A percentile compares a stretch with the other conserved stretches of the same genome.
phyloP scores from a whole-genome alignment of 1,139 yeast species.

The Yamadazyma triangularis region DNA sequence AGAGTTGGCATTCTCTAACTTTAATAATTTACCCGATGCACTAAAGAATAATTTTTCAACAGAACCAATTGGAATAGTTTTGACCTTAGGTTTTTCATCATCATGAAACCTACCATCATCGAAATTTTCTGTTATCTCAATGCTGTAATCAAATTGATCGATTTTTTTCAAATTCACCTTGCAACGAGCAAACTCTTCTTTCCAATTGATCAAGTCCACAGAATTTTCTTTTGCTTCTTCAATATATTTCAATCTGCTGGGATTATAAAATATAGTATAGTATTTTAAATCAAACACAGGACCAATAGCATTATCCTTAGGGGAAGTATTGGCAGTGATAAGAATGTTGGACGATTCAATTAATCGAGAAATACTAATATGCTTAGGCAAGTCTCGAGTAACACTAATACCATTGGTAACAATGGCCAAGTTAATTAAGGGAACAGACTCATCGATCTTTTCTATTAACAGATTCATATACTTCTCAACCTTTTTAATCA shows the following conservation, averaged over 20 bases:
- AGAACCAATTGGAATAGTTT: slow-evolving; percentile 34
- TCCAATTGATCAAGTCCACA: slow-evolving; percentile 57
- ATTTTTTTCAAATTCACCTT: slow-evolving; percentile 30
- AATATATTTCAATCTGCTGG: slow-evolving; percentile 39
- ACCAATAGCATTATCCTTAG: slow-evolving; percentile 36
- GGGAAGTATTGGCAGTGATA: slow-evolving; percentile 4
- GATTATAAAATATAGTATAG: slow-evolving; percentile 64
- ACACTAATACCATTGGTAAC: slow-evolving; percentile 69
- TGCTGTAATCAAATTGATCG: slow-evolving; percentile 32
- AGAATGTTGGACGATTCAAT: slow-evolving; percentile 58
- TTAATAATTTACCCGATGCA: slow-evolving; percentile 65
- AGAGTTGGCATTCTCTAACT: slow-evolving; percentile 57
- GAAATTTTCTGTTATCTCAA: slow-evolving; percentile 55
- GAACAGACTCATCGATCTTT: slow-evolving; percentile 66
- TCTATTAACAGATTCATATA: slow-evolving; percentile 45
- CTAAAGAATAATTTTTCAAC: slow-evolving; percentile 62
- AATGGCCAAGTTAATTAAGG: slow-evolving; percentile 62
- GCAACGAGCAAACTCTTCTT: slow-evolving; percentile 65
- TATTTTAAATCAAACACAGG: slow-evolving; percentile 57
- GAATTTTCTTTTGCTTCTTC: slow-evolving; percentile 15
- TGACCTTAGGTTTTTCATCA: slow-evolving; percentile 34
- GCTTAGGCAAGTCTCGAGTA: slow-evolving; percentile 60
- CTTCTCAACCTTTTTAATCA: slow-evolving; percentile 44
- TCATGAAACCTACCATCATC: slow-evolving; percentile 77
- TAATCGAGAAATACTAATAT: slow-evolving; percentile 26